phyloP scores from a whole-genome alignment of 768 basidiomycete genomes.

The Cubamyces sp. region DNA sequence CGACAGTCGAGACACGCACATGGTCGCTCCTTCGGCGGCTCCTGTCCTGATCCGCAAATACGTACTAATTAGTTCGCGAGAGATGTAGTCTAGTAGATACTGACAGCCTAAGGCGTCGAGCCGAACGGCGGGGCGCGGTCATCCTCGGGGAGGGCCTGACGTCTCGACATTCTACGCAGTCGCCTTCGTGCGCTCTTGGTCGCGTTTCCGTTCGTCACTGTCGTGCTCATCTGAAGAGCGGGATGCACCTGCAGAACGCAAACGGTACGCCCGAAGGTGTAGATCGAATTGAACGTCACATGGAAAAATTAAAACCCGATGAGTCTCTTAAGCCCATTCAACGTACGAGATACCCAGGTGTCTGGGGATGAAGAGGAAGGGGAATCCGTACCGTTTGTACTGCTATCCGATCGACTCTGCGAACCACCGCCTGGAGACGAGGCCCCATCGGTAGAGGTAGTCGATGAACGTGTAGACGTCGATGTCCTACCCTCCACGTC shows the following conservation, averaged over 20 bases:
- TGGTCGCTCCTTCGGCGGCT: slow-evolving; percentile 10
- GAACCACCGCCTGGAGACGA: slow-evolving; percentile 28
- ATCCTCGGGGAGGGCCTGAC: slow-evolving; percentile 14
- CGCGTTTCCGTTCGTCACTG: slow-evolving; percentile 42
- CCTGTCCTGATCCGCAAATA: slow-evolving; percentile 21
- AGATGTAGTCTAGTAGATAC: slow-evolving; percentile 27
- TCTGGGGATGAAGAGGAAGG: slow-evolving; percentile 62
- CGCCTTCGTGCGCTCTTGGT: slow-evolving; percentile 48
- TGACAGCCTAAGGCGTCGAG: slow-evolving; percentile 8
- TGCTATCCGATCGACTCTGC: slow-evolving; percentile 32
- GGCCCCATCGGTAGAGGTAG: slow-evolving; percentile 29
- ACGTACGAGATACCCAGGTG: slow-evolving; percentile 72
- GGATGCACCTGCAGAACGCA: slow-evolving; percentile 21
- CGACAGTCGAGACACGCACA: slow-evolving; percentile 18
- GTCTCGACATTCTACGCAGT: slow-evolving; percentile 38
- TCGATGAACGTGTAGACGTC: slow-evolving; percentile 28
- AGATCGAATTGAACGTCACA: slow-evolving; percentile 45
- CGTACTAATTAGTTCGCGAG: slow-evolving; percentile 29
- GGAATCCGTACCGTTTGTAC: slow-evolving; percentile 77
- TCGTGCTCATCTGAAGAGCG: slow-evolving; percentile 33
- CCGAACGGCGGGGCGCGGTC: not conserved
- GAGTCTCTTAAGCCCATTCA: slow-evolving; percentile 69
- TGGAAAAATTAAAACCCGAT: slow-evolving; percentile 69
- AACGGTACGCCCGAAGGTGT: slow-evolving; percentile 4
- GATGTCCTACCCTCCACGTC: slow-evolving; percentile 78